Conservation (phyloP, 2,329 filamentous ascomycete genomes). For the Berkeleyomyces basicola region DNA sequence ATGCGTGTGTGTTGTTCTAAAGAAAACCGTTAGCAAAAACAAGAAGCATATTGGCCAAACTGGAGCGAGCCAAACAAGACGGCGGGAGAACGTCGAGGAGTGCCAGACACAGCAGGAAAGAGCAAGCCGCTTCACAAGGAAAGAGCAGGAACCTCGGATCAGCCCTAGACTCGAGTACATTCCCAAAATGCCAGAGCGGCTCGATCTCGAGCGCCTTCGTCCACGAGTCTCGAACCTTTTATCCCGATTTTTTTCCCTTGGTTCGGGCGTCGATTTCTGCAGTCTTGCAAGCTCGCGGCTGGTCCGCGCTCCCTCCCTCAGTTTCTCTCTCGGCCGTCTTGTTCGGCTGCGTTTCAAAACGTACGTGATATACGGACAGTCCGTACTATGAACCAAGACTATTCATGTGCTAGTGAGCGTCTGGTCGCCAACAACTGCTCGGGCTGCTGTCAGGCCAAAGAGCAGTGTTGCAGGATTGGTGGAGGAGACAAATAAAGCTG, state of each 20-base stretch:
- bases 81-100: not conserved
- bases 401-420: not conserved
- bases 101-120: not conserved
- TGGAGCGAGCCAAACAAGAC: not conserved
- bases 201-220: not conserved
- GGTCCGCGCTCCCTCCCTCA: not conserved
- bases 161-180: not conserved
- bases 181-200: not conserved
- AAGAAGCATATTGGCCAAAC: not conserved
- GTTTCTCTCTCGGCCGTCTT: not conserved
- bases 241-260: not conserved
- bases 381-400: slow-evolving; percentile 1
- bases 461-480: not conserved
- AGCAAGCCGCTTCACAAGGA: not conserved
- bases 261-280: not conserved
- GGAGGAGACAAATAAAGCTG: not conserved
- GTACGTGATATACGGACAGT: slow-evolving; percentile 4
- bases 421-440: not conserved
- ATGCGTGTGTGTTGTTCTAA: not conserved
- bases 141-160: not conserved
- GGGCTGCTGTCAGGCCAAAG: slow-evolving; percentile 1
- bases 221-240: not conserved
- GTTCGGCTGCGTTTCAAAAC: not conserved
- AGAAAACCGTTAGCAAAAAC: not conserved
- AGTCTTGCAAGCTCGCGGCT: not conserved